Evolutionary conservation across 1,284 basidiomycete genomes (phyloP), one percentile per base, ranked within the genome.

Genomic region (Peniophora sp.): DNA sequence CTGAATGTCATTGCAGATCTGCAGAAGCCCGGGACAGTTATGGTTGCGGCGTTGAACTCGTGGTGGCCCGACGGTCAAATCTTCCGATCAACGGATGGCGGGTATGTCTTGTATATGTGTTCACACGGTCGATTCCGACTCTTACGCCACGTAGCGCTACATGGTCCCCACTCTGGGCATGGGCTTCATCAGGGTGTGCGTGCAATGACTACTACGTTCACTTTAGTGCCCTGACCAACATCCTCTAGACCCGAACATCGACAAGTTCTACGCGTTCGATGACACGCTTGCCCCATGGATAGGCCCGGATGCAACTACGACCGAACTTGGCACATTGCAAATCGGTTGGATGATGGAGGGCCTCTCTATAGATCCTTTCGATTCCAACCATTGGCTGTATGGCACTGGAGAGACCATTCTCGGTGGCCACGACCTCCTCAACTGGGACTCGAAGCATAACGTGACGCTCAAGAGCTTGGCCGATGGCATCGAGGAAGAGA

Each of bases 371-470:
- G 74, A 84, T 61, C 81, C 81, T 1, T 79, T 81, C 58, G 75
- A 83, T 60, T 80, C 76, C 1, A 74, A 83, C 59, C 81, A 83
- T 60, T 82, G 79, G 79, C 64, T 84, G 15, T 84, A 83, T 59
- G 81, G 81, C 22, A 84, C 80, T 20, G 80, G 80, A 34, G 72
- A 68, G n/a, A 82, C 67, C 3, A 71, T 83, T 37, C 76, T 78
- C 43, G 82, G 81, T 9, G 77, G 80, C 9, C 75, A 72, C 50
- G 78, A 84, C 56, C 59, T 73, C 39, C 56, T 64, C 14, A 63
- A 79, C 63, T 83, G 81, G 81, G 81, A 84, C 57, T 70, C 72
- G 0, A 60, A 57, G 2, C 79, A 74, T 58, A 83, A 82, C 54
- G 71, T 85, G 32, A 76, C 80, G 0, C 64, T 84, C 50, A 70